phyloP scores from a whole-genome alignment of 345 rosid genomes.

The Lagerstroemia speciosa region DNA sequence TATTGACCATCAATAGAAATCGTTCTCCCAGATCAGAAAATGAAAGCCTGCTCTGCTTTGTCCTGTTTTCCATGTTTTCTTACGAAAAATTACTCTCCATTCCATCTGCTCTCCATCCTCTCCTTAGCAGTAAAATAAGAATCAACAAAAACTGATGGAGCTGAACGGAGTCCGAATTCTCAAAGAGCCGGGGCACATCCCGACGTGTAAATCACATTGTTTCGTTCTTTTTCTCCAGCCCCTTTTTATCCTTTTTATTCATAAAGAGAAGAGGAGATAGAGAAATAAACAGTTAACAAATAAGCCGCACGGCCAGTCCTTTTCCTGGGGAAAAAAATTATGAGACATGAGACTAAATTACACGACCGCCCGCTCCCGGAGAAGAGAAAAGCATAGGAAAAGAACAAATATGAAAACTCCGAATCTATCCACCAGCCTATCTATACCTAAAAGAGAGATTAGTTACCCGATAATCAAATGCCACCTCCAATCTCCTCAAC shows the following conservation, averaged over 20 bases:
- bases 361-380: not conserved
- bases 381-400: not conserved
- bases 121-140: too few species aligned
- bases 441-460: not conserved
- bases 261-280: not conserved
- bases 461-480: not conserved
- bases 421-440: not conserved
- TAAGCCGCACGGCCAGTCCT: not conserved
- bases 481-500: not conserved
- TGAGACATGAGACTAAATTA: not conserved
- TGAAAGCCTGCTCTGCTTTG: too few species aligned
- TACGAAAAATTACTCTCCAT: too few species aligned
- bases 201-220: too few species aligned
- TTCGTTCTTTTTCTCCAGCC: too few species aligned
- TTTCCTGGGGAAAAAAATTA: not conserved
- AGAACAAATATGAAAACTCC: not conserved
- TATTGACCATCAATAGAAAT: too few species aligned
- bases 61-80: too few species aligned
- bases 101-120: too few species aligned
- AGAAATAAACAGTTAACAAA: not conserved
- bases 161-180: too few species aligned
- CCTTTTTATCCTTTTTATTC: not conserved
- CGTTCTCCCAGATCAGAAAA: too few species aligned
- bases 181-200: too few species aligned
- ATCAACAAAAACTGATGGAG: too few species aligned